phyloP scores from a whole-genome alignment of 352 stramenopile species.

The Thalassiosira hispida region DNA sequence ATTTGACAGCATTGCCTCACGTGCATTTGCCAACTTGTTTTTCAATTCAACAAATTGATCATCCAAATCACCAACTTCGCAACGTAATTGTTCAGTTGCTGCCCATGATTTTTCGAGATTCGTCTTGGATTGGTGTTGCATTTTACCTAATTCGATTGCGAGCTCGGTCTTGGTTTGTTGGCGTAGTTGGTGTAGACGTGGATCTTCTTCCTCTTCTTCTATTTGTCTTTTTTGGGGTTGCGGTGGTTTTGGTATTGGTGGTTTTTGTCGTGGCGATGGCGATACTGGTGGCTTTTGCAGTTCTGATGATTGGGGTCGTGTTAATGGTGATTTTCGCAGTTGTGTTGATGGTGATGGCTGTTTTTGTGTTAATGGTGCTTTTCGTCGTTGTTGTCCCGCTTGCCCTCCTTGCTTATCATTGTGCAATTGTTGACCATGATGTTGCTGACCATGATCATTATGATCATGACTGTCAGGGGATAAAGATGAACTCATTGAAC shows the following conservation, averaged over 20 bases:
- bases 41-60: constrained; percentile 15
- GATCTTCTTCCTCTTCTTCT: constrained; percentile 25
- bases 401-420: not conserved
- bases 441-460: too few species aligned
- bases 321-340: not conserved
- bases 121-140: constrained; percentile 28
- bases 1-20: not conserved
- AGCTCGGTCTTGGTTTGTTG: constrained; percentile 24
- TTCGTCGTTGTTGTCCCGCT: not conserved
- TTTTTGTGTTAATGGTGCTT: too few species aligned
- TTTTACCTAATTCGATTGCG: constrained; percentile 25
- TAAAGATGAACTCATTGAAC: too few species aligned
- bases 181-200: constrained; percentile 22
- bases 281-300: not conserved
- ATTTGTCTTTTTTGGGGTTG: not conserved
- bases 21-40: constrained; percentile 2
- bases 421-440: not conserved
- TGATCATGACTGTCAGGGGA: too few species aligned
- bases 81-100: constrained; percentile 22
- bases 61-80: constrained; percentile 24
- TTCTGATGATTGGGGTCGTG: not conserved
- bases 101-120: constrained; percentile 45
- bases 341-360: not conserved
- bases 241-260: not conserved
- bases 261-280: not conserved